Evolutionary conservation across 306 rosid genomes (phyloP).

Genomic region (Lithocarpus polystachyus): DNA sequence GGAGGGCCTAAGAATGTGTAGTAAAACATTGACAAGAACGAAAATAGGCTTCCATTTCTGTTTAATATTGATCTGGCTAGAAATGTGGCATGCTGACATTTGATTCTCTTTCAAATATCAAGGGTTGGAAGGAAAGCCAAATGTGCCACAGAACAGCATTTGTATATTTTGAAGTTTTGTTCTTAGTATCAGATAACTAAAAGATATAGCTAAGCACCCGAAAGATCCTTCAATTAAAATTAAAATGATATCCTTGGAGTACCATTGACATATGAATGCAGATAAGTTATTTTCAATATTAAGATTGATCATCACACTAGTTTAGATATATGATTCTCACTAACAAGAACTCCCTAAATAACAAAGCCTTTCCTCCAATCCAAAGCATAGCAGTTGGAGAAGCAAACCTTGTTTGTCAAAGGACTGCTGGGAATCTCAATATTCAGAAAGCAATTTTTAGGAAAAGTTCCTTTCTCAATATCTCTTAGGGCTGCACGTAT

Average conservation of each 20-base stretch:
- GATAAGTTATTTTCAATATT: neutral
- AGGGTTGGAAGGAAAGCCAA: neutral
- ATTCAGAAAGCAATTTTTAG: slow-evolving; percentile 47
- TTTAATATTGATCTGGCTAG: neutral
- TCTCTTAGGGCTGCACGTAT: slow-evolving; percentile 38
- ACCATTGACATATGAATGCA: neutral
- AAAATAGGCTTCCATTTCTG: neutral
- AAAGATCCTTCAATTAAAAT: neutral
- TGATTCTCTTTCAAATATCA: neutral
- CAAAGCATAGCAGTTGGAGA: slow-evolving; percentile 3
- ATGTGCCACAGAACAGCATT: neutral
- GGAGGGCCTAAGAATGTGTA: neutral
- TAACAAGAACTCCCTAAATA: neutral
- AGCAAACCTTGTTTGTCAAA: slow-evolving; percentile 43
- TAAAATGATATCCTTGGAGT: neutral
- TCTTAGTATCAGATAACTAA: neutral
- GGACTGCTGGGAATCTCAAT: slow-evolving; percentile 52
- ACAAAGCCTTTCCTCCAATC: neutral
- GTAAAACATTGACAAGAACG: neutral
- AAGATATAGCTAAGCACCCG: neutral
- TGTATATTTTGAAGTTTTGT: neutral
- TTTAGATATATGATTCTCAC: neutral
- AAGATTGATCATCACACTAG: neutral
- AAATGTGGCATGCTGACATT: neutral
- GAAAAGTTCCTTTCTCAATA: slow-evolving; percentile 43